Evolutionary conservation across 1,284 basidiomycete genomes (phyloP), one percentile per base, ranked within the genome.

Genomic region (Microbotryomycetes sp.): DNA sequence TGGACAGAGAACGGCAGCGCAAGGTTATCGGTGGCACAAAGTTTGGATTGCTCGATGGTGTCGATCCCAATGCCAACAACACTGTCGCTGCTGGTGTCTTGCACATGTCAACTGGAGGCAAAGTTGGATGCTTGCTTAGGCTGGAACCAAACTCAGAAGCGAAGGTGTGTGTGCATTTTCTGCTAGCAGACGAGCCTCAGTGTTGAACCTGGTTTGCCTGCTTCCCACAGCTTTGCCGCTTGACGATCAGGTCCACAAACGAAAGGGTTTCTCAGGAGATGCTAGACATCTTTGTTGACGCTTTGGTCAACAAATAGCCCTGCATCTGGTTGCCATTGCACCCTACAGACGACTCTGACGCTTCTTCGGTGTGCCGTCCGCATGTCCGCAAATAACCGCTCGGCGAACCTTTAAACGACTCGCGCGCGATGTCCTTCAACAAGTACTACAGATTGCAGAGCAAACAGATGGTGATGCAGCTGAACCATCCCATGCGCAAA

Each of bases 191-290:
- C 42, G 22, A 48, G 16, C 19, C 1, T n/a, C 26, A 54, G 52
- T 52, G 56, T 29, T 55, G 46, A 60, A 12, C 45, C 25, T 6
- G 57, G 31, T 68, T 49, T 30, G 25, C 2, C 42, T 31, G 4
- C 12, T 2, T 48, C 60, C 58, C 66, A 49, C 67, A 93, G 91
- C 80, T 97, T 52, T 96, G 92, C 75, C 87, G 96, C 56, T 75
- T 98, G 63, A 99, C 96, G 7, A 82, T 97, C 49, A 83, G 96
- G 71, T 94, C 92, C 72, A 97, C 96, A 2, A 97, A 94, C 60
- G 93, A 94, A 75, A 82, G 86, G 36, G 92, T 96, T 9, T 92
- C 92, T 45, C 76, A 80, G 2, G 89, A 92, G 76, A 82, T 93
- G 51, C 82, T 91, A 31, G 49, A 58, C 3, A 30, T 55, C 7